Percentiles rank a stretch among this genome's conserved stretches.
Evolutionary conservation across 1,284 basidiomycete genomes (phyloP).

Genomic region (Tylopilus sp.): DNA sequence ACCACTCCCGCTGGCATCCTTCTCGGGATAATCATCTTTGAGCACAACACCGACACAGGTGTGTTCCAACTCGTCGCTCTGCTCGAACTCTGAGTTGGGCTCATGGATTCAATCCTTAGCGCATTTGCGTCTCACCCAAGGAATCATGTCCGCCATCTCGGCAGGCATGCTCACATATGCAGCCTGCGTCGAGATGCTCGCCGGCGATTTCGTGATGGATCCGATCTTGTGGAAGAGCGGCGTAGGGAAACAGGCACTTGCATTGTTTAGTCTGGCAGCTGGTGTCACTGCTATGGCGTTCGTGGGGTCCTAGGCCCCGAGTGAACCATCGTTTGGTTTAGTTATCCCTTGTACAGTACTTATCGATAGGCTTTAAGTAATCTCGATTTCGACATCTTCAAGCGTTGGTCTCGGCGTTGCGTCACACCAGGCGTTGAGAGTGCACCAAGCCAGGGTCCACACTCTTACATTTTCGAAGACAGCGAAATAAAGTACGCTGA

Average conservation of each 20-base stretch:
- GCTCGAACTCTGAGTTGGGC: background rate
- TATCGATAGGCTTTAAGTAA: too few species aligned
- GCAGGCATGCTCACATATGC: constrained; percentile 81
- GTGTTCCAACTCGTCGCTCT: constrained; percentile 18
- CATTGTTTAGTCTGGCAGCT: constrained; percentile 59
- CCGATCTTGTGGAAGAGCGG: constrained; percentile 53
- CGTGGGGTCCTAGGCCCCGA: constrained; percentile 29
- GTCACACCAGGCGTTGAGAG: background rate
- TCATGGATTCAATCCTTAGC: constrained; percentile 40
- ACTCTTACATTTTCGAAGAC: constrained; percentile 18
- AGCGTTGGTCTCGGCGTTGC: too few species aligned
- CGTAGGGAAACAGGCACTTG: constrained; percentile 56
- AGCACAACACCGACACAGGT: constrained; percentile 42
- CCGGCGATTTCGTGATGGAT: constrained; percentile 77
- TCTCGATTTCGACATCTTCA: too few species aligned
- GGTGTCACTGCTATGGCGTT: constrained; percentile 63
- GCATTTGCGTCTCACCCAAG: constrained; percentile 62
- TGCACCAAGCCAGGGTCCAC: constrained; percentile 4
- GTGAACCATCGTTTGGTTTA: background rate
- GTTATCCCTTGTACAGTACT: background rate
- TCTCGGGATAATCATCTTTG: constrained; percentile 60
- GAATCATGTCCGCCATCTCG: constrained; percentile 75
- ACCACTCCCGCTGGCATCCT: constrained; percentile 73
- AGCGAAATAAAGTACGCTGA: background rate
- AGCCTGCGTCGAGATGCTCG: constrained; percentile 80